phyloP scores from a whole-genome alignment of 306 rosid species.

The Gleditsia sinensis region DNA sequence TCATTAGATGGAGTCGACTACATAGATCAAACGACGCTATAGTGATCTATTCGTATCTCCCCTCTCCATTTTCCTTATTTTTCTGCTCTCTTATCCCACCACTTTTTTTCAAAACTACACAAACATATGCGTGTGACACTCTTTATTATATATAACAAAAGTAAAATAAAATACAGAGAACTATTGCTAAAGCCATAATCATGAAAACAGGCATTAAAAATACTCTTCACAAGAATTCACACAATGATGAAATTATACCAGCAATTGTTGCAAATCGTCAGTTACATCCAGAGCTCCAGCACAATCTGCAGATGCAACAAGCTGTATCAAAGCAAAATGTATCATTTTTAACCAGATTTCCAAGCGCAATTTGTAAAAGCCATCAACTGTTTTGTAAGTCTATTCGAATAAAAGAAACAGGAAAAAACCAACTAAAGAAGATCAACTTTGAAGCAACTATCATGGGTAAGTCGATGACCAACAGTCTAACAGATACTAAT shows the following conservation, averaged over 20 bases:
- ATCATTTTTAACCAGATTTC: conserved; percentile 40
- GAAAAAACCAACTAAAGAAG: neutral
- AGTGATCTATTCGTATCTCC: too few relatives aligned
- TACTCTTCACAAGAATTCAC: neutral
- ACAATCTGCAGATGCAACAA: conserved; percentile 97
- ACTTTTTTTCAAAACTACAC: neutral
- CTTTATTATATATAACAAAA: neutral
- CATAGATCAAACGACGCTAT: too few relatives aligned
- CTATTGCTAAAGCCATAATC: neutral
- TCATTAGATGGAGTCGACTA: too few relatives aligned
- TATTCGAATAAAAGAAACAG: neutral
- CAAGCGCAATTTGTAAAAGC: conserved; percentile 21
- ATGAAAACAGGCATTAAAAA: conserved; percentile 8
- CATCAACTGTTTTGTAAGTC: neutral
- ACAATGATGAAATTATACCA: conserved; percentile 54
- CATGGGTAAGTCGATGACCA: neutral
- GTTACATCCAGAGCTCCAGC: conserved; percentile 97
- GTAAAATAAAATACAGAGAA: neutral
- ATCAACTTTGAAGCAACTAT: neutral
- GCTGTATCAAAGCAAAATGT: conserved; percentile 79
- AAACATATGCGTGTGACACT: neutral
- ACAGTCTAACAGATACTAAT: neutral
- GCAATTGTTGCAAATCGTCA: conserved; percentile 84
- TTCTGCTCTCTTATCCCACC: neutral
- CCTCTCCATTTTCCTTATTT: neutral